Conservation (phyloP, 106 monocot species). For the Dioscorea dumetorum region DNA sequence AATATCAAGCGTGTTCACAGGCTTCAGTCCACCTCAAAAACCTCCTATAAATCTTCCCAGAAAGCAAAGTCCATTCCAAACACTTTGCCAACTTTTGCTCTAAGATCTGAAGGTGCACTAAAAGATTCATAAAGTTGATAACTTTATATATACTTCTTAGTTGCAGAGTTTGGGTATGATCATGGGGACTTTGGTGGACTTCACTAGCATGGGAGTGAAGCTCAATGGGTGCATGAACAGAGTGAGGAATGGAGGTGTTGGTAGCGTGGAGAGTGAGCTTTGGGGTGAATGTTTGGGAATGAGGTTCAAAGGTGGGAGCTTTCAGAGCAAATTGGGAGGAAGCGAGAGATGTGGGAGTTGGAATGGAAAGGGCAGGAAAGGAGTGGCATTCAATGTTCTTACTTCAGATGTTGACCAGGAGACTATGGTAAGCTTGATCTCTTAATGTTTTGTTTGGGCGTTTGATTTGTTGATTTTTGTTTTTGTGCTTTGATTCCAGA, state of each 20-base stretch:
- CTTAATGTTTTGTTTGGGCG: background rate
- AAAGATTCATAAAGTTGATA: no score
- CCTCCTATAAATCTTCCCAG: no score
- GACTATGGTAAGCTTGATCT: constrained; percentile 12
- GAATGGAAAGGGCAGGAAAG: constrained; percentile 1
- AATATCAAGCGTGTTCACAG: no score
- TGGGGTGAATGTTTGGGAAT: constrained; percentile 19
- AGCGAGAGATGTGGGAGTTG: constrained; percentile 3
- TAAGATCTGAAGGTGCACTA: background rate
- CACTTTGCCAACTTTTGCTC: no score
- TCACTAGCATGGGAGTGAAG: constrained; percentile 10
- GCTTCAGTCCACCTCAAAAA: no score
- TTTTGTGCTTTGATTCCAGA: constrained; percentile 15
- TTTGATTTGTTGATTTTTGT: background rate
- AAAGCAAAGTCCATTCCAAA: no score
- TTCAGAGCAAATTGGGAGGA: background rate
- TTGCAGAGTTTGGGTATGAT: no score
- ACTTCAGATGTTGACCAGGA: constrained; percentile 40
- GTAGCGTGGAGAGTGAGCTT: constrained; percentile 15
- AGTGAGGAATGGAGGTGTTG: constrained; percentile 5
- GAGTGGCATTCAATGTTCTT: constrained; percentile 19
- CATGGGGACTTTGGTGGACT: constrained; percentile 10
- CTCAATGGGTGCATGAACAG: constrained; percentile 8
- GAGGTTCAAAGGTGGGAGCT: no score
- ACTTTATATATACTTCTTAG: no score